phyloP scores from a whole-genome alignment of 1,284 basidiomycete genomes.

The Ceratobasidium sp. region DNA sequence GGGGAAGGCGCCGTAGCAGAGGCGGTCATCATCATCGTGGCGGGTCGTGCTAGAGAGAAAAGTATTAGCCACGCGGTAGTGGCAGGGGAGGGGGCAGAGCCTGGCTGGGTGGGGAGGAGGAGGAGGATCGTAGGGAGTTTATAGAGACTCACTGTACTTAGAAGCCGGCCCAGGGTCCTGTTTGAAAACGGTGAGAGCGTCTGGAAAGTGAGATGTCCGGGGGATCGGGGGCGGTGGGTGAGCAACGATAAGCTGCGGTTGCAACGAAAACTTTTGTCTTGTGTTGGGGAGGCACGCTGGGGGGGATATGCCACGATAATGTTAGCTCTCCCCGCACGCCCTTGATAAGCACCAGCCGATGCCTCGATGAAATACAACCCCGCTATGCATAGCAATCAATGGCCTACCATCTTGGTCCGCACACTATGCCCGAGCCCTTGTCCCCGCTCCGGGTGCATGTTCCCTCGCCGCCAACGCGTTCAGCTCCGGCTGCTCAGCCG shows the following conservation, averaged over 20 bases:
- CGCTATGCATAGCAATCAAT: neutral
- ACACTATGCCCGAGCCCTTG: neutral
- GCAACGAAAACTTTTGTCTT: neutral
- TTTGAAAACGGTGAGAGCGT: neutral
- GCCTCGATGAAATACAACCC: no score
- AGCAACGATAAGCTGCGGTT: conserved; percentile 2
- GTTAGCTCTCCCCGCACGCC: neutral
- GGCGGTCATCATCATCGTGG: conserved; percentile 31
- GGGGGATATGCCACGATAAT: no score
- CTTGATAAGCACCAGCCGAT: neutral
- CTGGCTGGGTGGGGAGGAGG: neutral
- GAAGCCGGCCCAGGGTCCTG: neutral
- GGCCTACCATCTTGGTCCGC: neutral
- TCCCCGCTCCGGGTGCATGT: neutral
- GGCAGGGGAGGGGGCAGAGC: neutral
- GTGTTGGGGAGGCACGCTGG: neutral
- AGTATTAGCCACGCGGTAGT: neutral
- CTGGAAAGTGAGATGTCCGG: conserved; percentile 20
- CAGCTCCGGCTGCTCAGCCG: no score
- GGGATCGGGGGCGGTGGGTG: conserved; percentile 9
- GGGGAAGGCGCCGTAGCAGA: conserved; percentile 5
- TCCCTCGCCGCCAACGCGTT: no score
- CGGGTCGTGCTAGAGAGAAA: conserved; percentile 17
- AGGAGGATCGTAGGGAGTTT: no score
- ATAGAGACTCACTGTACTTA: no score